Evolutionary conservation across 441 rosid species (phyloP).

Genomic region (Theobroma grandiflorum): DNA sequence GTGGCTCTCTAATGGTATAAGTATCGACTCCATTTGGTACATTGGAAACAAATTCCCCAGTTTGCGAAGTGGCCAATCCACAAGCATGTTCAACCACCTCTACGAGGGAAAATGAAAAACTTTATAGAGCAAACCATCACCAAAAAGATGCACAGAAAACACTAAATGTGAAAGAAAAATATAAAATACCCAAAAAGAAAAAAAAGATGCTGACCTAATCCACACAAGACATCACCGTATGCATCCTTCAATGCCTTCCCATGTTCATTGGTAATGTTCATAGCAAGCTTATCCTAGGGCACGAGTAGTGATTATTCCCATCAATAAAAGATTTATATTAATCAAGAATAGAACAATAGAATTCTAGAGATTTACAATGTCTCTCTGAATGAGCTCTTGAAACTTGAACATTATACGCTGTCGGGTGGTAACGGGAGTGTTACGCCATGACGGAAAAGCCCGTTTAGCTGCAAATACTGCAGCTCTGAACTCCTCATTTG

Average conservation of each 20-base stretch:
- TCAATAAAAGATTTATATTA: conserved; percentile 1
- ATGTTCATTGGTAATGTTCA: conserved; percentile 54
- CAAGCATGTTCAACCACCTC: conserved; percentile 99
- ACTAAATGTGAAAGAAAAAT: conserved; percentile 11
- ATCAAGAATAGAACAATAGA: conserved; percentile 9
- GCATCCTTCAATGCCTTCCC: conserved; percentile 89
- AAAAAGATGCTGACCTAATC: conserved; percentile 65
- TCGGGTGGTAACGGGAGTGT: conserved; percentile 46
- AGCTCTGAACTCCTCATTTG: conserved; percentile 54
- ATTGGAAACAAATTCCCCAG: conserved; percentile 91
- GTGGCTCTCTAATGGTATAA: conserved; percentile 86
- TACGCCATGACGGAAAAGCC: conserved; percentile 58
- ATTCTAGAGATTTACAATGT: conserved; percentile 39
- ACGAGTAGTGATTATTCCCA: conserved; percentile 8
- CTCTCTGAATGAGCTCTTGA: conserved; percentile 60
- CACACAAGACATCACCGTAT: conserved; percentile 92
- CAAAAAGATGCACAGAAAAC: neutral
- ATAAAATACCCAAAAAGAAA: neutral
- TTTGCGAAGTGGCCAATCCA: conserved; percentile 91
- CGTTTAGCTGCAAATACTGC: conserved; percentile 58
- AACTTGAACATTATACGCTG: conserved; percentile 61
- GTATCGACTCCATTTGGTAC: conserved; percentile 92
- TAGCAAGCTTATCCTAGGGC: conserved; percentile 53
- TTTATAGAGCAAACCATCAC: conserved; percentile 17
- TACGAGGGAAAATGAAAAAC: conserved; percentile 31